Evolutionary conservation across 1,139 yeast genomes (phyloP).

Genomic region (Yamadazyma trypodendri): DNA sequence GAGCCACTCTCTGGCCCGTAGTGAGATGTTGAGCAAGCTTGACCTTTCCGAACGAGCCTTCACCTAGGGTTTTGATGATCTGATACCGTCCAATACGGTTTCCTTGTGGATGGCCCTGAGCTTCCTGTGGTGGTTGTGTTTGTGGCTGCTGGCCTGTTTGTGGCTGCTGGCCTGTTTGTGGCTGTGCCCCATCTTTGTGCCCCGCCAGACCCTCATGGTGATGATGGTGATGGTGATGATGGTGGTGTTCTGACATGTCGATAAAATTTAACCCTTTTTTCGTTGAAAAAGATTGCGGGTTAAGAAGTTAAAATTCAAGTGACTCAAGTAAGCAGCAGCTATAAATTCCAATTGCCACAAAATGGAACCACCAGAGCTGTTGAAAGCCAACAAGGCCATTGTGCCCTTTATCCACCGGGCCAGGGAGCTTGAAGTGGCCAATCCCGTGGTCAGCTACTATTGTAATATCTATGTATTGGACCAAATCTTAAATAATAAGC

Average conservation of each 20-base stretch:
- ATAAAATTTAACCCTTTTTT: conserved; percentile 1
- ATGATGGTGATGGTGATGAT: conserved; percentile 6
- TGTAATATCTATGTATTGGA: conserved; percentile 66
- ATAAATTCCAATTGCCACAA: too few relatives aligned
- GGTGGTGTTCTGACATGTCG: conserved; percentile 3
- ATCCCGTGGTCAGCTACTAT: conserved; percentile 58
- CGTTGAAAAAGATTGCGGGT: conserved; percentile 3
- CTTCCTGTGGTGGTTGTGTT: conserved; percentile 6
- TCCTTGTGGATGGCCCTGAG: conserved; percentile 18
- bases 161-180: conserved; percentile 7
- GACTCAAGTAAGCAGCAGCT: too few relatives aligned
- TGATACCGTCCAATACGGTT: conserved; percentile 87
- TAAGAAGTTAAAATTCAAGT: not conserved
- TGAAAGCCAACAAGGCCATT: conserved; percentile 22
- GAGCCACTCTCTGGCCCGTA: conserved; percentile 91
- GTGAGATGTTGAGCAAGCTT: conserved; percentile 90
- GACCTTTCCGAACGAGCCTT: conserved; percentile 97
- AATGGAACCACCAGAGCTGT: conserved; percentile 10
- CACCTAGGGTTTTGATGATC: conserved; percentile 90
- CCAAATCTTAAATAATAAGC: conserved; percentile 54
- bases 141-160: conserved; percentile 3
- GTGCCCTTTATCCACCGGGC: conserved; percentile 48
- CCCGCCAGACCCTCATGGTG: conserved; percentile 20
- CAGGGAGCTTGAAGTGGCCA: conserved; percentile 46
- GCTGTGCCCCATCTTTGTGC: conserved; percentile 8